Conservation (phyloP, 2,329 filamentous ascomycete genomes). For the Alternaria longipes region DNA sequence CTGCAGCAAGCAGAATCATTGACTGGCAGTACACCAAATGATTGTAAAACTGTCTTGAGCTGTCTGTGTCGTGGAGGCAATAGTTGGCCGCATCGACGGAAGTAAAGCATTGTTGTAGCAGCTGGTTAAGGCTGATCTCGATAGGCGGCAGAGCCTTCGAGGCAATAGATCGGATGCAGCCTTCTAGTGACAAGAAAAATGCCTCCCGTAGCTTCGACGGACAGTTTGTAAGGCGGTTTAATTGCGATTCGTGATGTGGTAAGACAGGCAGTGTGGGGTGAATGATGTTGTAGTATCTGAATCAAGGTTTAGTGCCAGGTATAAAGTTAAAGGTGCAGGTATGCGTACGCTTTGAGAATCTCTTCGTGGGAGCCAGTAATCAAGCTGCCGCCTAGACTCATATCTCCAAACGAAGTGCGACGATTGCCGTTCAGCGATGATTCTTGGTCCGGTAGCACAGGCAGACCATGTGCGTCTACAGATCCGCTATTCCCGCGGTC, state of each 20-base stretch:
- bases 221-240: constrained; percentile 49
- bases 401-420: constrained; percentile 48
- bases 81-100: constrained; percentile 43
- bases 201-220: constrained; percentile 48
- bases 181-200: constrained; percentile 49
- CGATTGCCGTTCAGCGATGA: constrained; percentile 44
- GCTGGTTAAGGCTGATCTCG: constrained; percentile 38
- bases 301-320: constrained; percentile 21
- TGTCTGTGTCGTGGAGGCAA: constrained; percentile 38
- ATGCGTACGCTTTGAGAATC: constrained; percentile 46
- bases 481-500: constrained; percentile 46
- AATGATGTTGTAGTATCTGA: constrained; percentile 49
- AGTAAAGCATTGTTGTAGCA: constrained; percentile 42
- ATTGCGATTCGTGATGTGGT: constrained; percentile 41
- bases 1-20: constrained; percentile 43
- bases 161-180: constrained; percentile 43
- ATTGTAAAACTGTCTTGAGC: constrained; percentile 42
- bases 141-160: constrained; percentile 38
- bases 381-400: constrained; percentile 45
- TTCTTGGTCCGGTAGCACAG: constrained; percentile 42
- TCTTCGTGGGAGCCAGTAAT: constrained; percentile 49
- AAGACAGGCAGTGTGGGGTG: constrained; percentile 49
- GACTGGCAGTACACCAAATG: constrained; percentile 47
- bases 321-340: not conserved
- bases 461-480: constrained; percentile 28